These are phyloP conservation scores for Nelumbo lutea DNA, from an alignment of 164 flowering plant species.

Conservation along the genomic window DNA sequence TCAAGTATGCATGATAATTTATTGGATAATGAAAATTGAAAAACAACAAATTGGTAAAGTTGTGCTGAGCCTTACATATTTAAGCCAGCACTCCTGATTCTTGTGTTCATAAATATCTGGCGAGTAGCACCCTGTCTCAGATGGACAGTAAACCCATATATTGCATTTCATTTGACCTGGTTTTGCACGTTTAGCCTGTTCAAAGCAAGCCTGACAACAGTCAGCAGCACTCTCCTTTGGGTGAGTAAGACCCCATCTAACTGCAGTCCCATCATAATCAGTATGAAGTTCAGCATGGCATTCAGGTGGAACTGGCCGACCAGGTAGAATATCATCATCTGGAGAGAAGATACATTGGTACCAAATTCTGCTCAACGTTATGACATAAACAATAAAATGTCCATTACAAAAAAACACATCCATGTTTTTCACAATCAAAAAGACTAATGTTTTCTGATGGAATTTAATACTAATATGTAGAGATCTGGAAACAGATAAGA, in stretches of 20 bases:
- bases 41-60: not conserved
- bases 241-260: slow-evolving; percentile 95
- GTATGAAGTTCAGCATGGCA: slow-evolving; percentile 83
- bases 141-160: slow-evolving; percentile 97
- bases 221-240: slow-evolving; percentile 96
- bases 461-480: not conserved
- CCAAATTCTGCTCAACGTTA: too few relatives aligned
- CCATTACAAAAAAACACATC: not conserved
- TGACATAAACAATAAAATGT: not conserved
- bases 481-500: not conserved
- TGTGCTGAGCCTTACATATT: slow-evolving; percentile 51
- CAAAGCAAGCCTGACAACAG: slow-evolving; percentile 96
- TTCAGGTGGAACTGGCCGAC: slow-evolving; percentile 76
- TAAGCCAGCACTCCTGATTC: slow-evolving; percentile 91
- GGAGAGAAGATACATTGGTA: slow-evolving; percentile 14
- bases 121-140: slow-evolving; percentile 79
- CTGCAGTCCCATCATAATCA: slow-evolving; percentile 91
- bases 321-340: slow-evolving; percentile 70
- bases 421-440: not conserved
- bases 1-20: too few relatives aligned
- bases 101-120: slow-evolving; percentile 95
- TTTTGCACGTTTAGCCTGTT: slow-evolving; percentile 79
- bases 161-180: slow-evolving; percentile 82
- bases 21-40: not conserved
- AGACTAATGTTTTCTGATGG: not conserved